phyloP scores from a whole-genome alignment of 768 basidiomycete genomes.

The Harrya chromipes region DNA sequence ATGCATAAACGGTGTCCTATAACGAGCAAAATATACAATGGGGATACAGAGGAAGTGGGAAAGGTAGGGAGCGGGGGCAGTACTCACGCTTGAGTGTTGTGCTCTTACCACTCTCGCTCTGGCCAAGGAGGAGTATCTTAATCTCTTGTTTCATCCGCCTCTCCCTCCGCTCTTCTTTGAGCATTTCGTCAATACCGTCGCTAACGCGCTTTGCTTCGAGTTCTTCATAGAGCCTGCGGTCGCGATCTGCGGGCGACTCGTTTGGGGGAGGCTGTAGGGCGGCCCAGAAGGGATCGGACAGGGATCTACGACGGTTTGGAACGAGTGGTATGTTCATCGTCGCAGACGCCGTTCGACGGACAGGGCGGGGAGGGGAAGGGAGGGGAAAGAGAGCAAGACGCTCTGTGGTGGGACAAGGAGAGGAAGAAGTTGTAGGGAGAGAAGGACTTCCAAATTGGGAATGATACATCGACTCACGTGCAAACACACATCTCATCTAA shows the following conservation, averaged over 20 bases:
- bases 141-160: constrained; percentile 62
- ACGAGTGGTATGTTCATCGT: constrained; percentile 30
- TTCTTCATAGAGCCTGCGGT: constrained; percentile 62
- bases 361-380: constrained; percentile 1
- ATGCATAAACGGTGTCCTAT: too few relatives aligned
- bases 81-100: constrained; percentile 85
- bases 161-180: constrained; percentile 62
- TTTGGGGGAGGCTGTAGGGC: constrained; percentile 67
- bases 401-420: constrained; percentile 18
- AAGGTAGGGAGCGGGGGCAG: constrained; percentile 1
- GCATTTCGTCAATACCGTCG: constrained; percentile 77
- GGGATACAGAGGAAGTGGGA: constrained; percentile 5
- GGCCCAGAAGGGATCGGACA: constrained; percentile 69
- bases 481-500: neutral
- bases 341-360: neutral
- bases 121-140: constrained; percentile 77
- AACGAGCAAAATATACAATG: neutral
- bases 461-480: constrained; percentile 15
- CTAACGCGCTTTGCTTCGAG: constrained; percentile 69
- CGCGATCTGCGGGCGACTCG: constrained; percentile 67
- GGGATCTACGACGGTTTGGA: constrained; percentile 40
- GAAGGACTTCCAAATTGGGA: constrained; percentile 29
- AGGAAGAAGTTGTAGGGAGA: constrained; percentile 22
- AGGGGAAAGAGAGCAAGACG: constrained; percentile 11
- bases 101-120: constrained; percentile 89